Base-by-base conservation (phyloP, 1,139 yeast genomes). In the Suhomyces yuchorum region DNA sequence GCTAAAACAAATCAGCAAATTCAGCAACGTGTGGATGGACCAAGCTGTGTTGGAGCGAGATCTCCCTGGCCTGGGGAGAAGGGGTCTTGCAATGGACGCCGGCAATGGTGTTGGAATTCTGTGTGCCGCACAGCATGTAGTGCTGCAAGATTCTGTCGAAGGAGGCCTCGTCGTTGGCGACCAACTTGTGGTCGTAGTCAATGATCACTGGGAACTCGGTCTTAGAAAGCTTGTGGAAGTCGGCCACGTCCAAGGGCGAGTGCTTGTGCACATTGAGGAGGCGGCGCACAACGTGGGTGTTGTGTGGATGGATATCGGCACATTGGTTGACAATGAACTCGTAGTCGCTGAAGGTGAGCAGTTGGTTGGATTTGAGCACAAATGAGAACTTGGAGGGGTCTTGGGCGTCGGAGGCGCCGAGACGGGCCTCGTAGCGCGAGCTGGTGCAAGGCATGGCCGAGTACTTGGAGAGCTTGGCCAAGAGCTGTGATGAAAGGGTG, bases 141-240 rank as follows among this genome's bases (percentile, higher is more conserved):
- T 76, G 73, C 37, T 69, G 67, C 70, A 76, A 69, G 50, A 76
- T 70, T 37, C 78, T 57, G 54, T 71, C 73, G 51, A 76, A 66
- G 42, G 77, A 68, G 11, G 63, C 60, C 44, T 72, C 75, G 55
- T 78, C 78, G 49, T 75, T 73, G 3, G 87, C 87, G 48, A 82
- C 67, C 58, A 76, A 62, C 46, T 70, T 63, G 59, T 81, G 75
- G 47, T 75, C 75, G 75, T 82, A 80, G 65, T 83, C 88, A 44
- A 82, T 80, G 34, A 81, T 71, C 51, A 83, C 68, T 0, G 84
- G 87, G 5, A 78, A 54, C 48, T 47, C 51, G 43, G 42, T 49
- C 42, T 32, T 34, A 26, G 49, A 49, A 17, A 55, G 42, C 48
- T 53, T 52, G 32, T 44, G 52, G 47, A 64, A 71, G 39, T 66